phyloP scores from a whole-genome alignment of 164 flowering plant genomes.

The Vitis rupestris region DNA sequence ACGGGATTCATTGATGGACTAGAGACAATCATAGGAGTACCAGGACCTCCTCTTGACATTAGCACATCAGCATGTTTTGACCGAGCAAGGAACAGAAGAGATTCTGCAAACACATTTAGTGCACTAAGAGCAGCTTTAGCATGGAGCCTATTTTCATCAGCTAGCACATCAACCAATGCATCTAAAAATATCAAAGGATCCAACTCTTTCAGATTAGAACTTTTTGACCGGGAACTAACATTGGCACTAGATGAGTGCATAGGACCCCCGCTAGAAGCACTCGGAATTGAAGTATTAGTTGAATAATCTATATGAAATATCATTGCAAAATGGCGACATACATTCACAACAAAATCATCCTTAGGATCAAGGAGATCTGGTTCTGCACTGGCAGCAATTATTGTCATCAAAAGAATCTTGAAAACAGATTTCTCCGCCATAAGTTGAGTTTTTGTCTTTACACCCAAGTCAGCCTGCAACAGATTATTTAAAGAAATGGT shows the following conservation, averaged over 20 bases:
- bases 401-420: constrained; percentile 80
- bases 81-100: constrained; percentile 89
- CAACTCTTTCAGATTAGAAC: constrained; percentile 79
- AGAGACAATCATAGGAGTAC: constrained; percentile 96
- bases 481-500: not conserved
- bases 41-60: constrained; percentile 77
- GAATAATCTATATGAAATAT: constrained; percentile 72
- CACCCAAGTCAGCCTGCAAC: constrained; percentile 91
- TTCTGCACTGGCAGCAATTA: constrained; percentile 84
- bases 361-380: constrained; percentile 72
- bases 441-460: constrained; percentile 97
- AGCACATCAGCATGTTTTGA: constrained; percentile 67
- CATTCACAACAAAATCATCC: constrained; percentile 77
- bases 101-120: constrained; percentile 76
- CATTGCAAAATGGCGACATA: constrained; percentile 97
- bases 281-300: constrained; percentile 30
- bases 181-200: constrained; percentile 93
- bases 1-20: constrained; percentile 96
- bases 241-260: constrained; percentile 44
- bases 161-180: constrained; percentile 92
- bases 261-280: constrained; percentile 53
- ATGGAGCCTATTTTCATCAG: constrained; percentile 86
- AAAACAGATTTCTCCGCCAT: constrained; percentile 97
- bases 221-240: constrained; percentile 43
- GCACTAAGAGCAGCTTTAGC: constrained; percentile 92